A percentile compares a stretch with the other conserved stretches of the same genome.
Evolutionary conservation across 1,284 basidiomycete genomes (phyloP).

Genomic region (Hypsizygus ulmarius): DNA sequence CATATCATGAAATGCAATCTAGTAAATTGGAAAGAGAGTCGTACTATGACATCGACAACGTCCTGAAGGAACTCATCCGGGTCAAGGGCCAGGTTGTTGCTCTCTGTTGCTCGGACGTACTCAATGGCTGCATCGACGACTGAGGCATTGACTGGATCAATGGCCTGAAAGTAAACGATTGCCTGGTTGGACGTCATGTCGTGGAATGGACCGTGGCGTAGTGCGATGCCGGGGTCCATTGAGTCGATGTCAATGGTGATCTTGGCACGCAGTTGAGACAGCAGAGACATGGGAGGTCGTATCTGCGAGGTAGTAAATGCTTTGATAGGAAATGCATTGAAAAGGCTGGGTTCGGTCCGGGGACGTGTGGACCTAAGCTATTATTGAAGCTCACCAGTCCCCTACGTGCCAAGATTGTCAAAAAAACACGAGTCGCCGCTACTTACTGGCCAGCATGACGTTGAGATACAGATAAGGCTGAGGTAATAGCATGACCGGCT

Average conservation of each 20-base stretch:
- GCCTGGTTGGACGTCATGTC: slow-evolving; percentile 52
- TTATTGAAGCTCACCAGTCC: too few relatives aligned
- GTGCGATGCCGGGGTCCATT: slow-evolving; percentile 45
- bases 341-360: background rate
- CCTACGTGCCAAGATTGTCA: too few relatives aligned
- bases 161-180: slow-evolving; percentile 39
- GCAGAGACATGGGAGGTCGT: slow-evolving; percentile 9
- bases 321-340: background rate
- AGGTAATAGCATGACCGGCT: too few relatives aligned
- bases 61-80: slow-evolving; percentile 6
- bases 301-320: background rate
- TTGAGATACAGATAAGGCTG: too few relatives aligned
- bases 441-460: too few relatives aligned
- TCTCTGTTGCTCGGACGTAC: slow-evolving; percentile 24
- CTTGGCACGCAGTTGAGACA: slow-evolving; percentile 36
- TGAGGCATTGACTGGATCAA: slow-evolving; percentile 28
- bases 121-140: slow-evolving; percentile 37
- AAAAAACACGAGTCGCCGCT: too few relatives aligned
- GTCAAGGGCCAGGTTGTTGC: background rate
- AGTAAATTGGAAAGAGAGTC: slow-evolving; percentile 7
- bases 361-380: too few relatives aligned
- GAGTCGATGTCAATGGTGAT: slow-evolving; percentile 48
- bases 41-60: slow-evolving; percentile 37
- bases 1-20: background rate
- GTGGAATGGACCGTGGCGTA: slow-evolving; percentile 38